A percentile compares a stretch with the other conserved stretches of the same genome.
Evolutionary conservation across 2,329 filamentous ascomycete species (phyloP).

Genomic region (Aspergillus puulaauensis): DNA sequence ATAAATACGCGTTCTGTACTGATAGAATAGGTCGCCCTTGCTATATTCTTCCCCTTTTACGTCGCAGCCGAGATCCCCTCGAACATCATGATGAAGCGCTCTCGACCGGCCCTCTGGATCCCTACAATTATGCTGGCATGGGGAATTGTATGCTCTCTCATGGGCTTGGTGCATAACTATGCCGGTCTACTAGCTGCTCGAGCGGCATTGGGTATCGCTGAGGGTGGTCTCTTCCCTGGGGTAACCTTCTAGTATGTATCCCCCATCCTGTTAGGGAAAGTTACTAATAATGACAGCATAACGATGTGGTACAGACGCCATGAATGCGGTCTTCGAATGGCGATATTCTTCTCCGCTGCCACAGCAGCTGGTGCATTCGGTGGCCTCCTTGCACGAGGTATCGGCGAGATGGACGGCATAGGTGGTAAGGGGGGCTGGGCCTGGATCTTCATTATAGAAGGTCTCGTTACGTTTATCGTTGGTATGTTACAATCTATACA

Average conservation of each 20-base stretch:
- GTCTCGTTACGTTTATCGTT: slow-evolving; percentile 7
- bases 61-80: slow-evolving; percentile 41
- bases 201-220: slow-evolving; percentile 50
- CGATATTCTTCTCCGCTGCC: slow-evolving; percentile 15
- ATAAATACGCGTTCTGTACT: background rate
- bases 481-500: background rate
- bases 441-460: slow-evolving; percentile 17
- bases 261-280: too few species aligned
- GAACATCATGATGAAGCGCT: slow-evolving; percentile 46
- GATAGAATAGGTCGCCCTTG: slow-evolving; percentile 20
- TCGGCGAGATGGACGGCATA: slow-evolving; percentile 4
- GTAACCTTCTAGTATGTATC: slow-evolving; percentile 12
- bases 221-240: slow-evolving; percentile 27
- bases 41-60: slow-evolving; percentile 45
- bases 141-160: slow-evolving; percentile 34
- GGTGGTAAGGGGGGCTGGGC: background rate
- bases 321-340: slow-evolving; percentile 14
- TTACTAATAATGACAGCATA: background rate
- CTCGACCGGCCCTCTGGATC: slow-evolving; percentile 55
- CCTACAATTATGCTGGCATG: slow-evolving; percentile 49
- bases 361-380: slow-evolving; percentile 16
- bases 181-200: slow-evolving; percentile 51
- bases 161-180: slow-evolving; percentile 55
- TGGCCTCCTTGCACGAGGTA: slow-evolving; percentile 12
- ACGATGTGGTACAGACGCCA: slow-evolving; percentile 15